phyloP scores from a whole-genome alignment of 2,329 filamentous ascomycete genomes.

The Aureobasidium namibiae region DNA sequence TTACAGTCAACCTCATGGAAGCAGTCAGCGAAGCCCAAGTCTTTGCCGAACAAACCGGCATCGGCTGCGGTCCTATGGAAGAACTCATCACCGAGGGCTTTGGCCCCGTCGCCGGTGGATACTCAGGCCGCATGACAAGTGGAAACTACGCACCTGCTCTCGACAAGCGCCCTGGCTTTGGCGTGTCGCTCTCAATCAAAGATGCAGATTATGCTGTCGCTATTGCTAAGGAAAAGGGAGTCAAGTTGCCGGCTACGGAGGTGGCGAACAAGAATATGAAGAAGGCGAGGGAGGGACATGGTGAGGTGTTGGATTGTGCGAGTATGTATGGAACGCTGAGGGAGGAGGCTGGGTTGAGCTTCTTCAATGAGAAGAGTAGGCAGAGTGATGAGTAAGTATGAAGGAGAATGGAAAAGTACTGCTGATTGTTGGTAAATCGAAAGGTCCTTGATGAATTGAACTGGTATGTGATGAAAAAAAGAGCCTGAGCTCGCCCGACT shows the following conservation, averaged over 20 bases:
- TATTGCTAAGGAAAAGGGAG: slow-evolving; percentile 7
- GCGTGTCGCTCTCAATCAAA: slow-evolving; percentile 15
- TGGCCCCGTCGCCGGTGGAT: slow-evolving; percentile 34
- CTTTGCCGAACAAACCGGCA: slow-evolving; percentile 38
- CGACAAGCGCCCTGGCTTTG: slow-evolving; percentile 16
- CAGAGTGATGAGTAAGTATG: slow-evolving; percentile 10
- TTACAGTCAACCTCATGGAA: slow-evolving; percentile 38
- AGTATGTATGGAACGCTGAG: slow-evolving; percentile 11
- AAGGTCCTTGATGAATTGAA: not conserved
- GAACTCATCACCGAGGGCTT: slow-evolving; percentile 37
- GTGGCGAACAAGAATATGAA: slow-evolving; percentile 13
- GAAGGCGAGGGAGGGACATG: slow-evolving; percentile 10
- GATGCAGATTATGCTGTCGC: slow-evolving; percentile 15
- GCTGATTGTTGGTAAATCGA: not conserved
- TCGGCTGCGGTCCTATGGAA: slow-evolving; percentile 35
- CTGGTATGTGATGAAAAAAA: too few species aligned
- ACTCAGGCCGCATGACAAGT: slow-evolving; percentile 36
- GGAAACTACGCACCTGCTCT: slow-evolving; percentile 34
- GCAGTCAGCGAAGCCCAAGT: slow-evolving; percentile 39
- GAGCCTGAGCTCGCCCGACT: too few species aligned
- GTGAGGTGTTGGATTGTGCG: slow-evolving; percentile 7
- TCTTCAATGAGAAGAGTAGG: slow-evolving; percentile 13
- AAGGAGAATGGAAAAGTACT: not conserved
- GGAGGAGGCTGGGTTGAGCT: slow-evolving; percentile 3
- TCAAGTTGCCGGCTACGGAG: slow-evolving; percentile 14